A percentile compares a stretch with the other conserved stretches of the same genome.
phyloP scores from a whole-genome alignment of 2,329 filamentous ascomycete genomes.

The Xylariaceae sp. region DNA sequence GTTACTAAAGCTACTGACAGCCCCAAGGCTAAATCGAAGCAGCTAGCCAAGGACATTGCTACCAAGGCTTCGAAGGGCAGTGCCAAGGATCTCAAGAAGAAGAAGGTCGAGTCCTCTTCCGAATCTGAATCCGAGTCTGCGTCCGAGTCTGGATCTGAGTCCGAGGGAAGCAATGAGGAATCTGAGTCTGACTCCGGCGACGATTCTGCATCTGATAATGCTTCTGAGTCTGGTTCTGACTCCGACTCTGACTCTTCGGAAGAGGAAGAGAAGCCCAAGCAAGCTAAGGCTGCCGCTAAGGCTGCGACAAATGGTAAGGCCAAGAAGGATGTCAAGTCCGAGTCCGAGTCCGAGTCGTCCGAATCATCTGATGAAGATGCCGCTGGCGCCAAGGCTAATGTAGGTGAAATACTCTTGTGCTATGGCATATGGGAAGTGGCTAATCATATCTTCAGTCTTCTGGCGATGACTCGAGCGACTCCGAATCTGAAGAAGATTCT shows the following conservation, averaged over 20 bases:
- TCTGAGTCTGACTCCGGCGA: conserved; percentile 32
- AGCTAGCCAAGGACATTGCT: conserved; percentile 57
- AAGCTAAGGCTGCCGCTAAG: conserved; percentile 26
- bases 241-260: conserved; percentile 27
- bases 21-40: conserved; percentile 64
- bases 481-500: conserved; percentile 13
- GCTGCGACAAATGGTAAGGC: conserved; percentile 34
- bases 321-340: conserved; percentile 32
- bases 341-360: conserved; percentile 35
- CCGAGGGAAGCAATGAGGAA: conserved; percentile 25
- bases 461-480: conserved; percentile 13
- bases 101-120: conserved; percentile 38
- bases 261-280: conserved; percentile 32
- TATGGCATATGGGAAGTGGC: neutral
- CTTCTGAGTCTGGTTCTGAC: conserved; percentile 33
- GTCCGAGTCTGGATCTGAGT: conserved; percentile 34
- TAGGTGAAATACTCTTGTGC: conserved; percentile 20
- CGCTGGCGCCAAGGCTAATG: conserved; percentile 30
- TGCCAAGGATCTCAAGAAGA: conserved; percentile 38
- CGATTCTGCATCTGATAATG: conserved; percentile 18
- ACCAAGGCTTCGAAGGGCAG: conserved; percentile 42
- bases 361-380: conserved; percentile 33
- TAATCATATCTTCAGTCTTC: conserved; percentile 17
- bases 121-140: conserved; percentile 36
- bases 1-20: conserved; percentile 64